Base-by-base conservation (phyloP, 2,329 filamentous ascomycete genomes). In the Botrytis cinerea region DNA sequence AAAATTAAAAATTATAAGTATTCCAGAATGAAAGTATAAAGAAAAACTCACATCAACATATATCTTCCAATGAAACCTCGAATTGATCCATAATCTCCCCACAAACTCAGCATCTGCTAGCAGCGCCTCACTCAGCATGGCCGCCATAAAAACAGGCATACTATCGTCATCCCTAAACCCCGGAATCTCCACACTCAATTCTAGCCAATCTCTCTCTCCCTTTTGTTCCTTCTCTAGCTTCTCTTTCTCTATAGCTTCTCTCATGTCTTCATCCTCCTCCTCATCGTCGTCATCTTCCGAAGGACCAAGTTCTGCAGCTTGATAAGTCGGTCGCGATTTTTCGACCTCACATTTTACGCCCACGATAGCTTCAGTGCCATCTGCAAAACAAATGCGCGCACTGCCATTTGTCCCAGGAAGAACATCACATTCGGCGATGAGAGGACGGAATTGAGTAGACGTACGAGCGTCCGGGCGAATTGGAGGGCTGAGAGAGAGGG, bases 341-440 rank as follows among this genome's bases (percentile, higher is more conserved):
- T 97, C 94, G 6, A 98, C 93, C 84, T 98, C 95, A 0, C 93
- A 94, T 84, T 98, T 99, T 75, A 98, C 91, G 63, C 96, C 96
- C 9, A 98, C 96, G 75, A 99, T 92, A 10, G 96, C 96, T 83
- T 99, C 96, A 1, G 94, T 97, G 69, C 96, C 96, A 82, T 99
- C 96, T 5, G 94, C 91, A 81, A 98, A 97, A 77, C 95, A 97
- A 64, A 99, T 92, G 48, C 97, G 90, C 74, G 96, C 95, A 83
- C 93, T 97, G 75, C 96, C 96, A 80, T 98, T 97, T 25, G 95
- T 92, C 64, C 91, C 91, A 0, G 96, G 95, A 0, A 99, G 87
- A 73, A 98, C 93, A 73, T 93, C 93, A 72, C 93, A 94, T 85
- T 99, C 96, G 74, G 96, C 96, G 28, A 92, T 90, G 73, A 99